Evolutionary conservation across 2,329 filamentous ascomycete genomes (phyloP).

Genomic region (Ophiocordyceps sinensis): DNA sequence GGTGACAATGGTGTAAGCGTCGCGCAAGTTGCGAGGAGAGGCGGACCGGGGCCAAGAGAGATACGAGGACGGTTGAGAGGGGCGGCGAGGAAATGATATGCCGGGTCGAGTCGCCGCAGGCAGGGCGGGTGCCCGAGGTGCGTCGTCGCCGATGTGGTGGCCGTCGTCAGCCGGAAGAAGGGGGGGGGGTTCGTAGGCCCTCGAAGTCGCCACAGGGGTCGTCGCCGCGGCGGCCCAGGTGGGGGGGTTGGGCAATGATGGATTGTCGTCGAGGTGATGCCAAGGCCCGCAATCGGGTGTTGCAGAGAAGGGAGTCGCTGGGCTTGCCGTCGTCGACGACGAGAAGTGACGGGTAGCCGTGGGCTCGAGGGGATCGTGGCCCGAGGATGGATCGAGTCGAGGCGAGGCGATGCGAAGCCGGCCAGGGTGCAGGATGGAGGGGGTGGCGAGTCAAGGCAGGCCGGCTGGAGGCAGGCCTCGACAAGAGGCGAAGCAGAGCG

Average conservation of each 20-base stretch:
- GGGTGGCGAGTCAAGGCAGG: not conserved
- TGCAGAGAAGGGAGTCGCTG: too few species aligned
- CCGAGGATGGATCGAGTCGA: too few species aligned
- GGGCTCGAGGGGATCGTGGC: too few species aligned
- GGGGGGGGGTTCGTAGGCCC: slow-evolving; percentile 3
- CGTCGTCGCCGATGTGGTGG: slow-evolving; percentile 1
- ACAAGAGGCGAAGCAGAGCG: not conserved
- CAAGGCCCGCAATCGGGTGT: too few species aligned
- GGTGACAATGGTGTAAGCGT: not conserved
- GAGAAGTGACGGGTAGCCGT: too few species aligned
- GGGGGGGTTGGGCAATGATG: not conserved
- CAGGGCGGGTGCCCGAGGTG: not conserved
- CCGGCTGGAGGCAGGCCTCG: not conserved
- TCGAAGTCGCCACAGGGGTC: slow-evolving; percentile 3
- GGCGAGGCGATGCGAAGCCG: too few species aligned
- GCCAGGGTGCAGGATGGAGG: too few species aligned
- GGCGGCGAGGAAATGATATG: not conserved
- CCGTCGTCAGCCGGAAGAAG: slow-evolving; percentile 5
- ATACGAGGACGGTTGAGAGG: not conserved
- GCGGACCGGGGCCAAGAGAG: not conserved
- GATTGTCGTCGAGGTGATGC: not conserved
- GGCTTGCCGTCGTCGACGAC: too few species aligned
- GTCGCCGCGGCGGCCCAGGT: not conserved
- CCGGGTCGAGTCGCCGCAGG: not conserved
- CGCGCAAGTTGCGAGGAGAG: not conserved